A percentile compares a stretch with the other conserved stretches of the same genome.
Conservation (phyloP, 331 rosid genomes). For the Quercus lobata region DNA sequence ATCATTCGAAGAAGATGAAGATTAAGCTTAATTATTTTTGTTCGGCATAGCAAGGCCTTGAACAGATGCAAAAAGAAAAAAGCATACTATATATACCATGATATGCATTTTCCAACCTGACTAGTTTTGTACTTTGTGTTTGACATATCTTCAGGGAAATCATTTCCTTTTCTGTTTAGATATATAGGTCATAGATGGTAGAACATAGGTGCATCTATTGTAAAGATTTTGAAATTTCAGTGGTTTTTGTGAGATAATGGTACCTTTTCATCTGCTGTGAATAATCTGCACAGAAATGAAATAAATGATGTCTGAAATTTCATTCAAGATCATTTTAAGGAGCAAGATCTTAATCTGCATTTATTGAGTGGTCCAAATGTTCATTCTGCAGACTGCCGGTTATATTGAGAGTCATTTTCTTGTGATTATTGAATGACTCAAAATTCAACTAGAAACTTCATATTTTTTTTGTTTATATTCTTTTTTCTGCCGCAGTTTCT, state of each 20-base stretch:
- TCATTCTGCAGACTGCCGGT: neutral
- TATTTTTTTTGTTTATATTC: neutral
- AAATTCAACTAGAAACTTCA: too few species aligned
- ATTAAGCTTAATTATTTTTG: neutral
- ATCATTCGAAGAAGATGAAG: constrained; percentile 13
- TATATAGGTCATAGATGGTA: too few species aligned
- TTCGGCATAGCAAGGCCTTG: neutral
- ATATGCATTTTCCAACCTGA: neutral
- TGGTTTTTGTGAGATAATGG: neutral
- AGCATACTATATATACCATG: neutral
- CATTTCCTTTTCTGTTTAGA: neutral
- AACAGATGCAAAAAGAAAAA: neutral
- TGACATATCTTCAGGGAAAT: neutral
- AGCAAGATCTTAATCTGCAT: neutral
- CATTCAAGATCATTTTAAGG: neutral
- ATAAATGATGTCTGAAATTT: neutral
- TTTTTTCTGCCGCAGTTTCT: neutral
- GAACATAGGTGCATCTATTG: neutral
- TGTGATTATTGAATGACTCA: neutral
- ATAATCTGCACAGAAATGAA: neutral
- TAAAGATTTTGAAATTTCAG: neutral
- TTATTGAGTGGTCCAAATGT: neutral
- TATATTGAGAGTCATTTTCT: neutral
- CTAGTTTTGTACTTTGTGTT: neutral
- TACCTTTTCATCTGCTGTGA: neutral